Percentiles rank a stretch among this genome's conserved stretches.
These are phyloP conservation scores for Pleurostoma richardsiae DNA, from an alignment of 2,329 filamentous ascomycete species.

Conservation along the genomic window DNA sequence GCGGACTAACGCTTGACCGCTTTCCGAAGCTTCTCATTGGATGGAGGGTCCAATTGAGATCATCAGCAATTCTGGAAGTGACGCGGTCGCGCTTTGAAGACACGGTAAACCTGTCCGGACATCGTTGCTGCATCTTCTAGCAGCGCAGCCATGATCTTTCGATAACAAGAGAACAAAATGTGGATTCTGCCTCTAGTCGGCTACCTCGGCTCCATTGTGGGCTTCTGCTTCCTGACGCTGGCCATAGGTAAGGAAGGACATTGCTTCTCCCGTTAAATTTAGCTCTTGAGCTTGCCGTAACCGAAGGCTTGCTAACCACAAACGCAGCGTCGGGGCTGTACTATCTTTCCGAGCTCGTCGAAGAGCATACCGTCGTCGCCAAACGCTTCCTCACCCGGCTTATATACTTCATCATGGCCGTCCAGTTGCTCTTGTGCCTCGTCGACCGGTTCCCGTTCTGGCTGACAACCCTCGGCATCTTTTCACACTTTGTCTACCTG, in stretches of 20 bases:
- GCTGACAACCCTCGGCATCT: constrained; percentile 69
- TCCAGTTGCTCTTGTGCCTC: constrained; percentile 70
- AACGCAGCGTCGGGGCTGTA: constrained; percentile 85
- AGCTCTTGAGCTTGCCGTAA: constrained; percentile 8
- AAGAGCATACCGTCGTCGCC: constrained; percentile 91
- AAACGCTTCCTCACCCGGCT: constrained; percentile 80
- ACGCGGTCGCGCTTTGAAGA: too few species aligned
- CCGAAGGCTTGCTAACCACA: not conserved
- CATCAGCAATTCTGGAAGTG: too few species aligned
- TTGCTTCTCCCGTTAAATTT: too few species aligned
- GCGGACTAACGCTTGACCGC: not conserved
- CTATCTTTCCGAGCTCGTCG: constrained; percentile 95
- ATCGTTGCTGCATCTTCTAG: too few species aligned
- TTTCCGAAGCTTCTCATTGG: not conserved
- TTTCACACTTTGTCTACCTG: constrained; percentile 79
- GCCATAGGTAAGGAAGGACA: constrained; percentile 65
- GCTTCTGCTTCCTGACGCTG: constrained; percentile 90
- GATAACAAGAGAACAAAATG: constrained; percentile 49
- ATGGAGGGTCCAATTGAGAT: too few species aligned
- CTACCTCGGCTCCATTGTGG: constrained; percentile 79
- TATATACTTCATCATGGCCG: constrained; percentile 74
- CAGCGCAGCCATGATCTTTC: too few species aligned
- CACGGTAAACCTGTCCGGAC: too few species aligned
- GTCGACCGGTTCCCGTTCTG: constrained; percentile 81
- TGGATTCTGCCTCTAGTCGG: constrained; percentile 93